These are phyloP conservation scores for Trichoderma sp. DNA, from an alignment of 2,329 filamentous ascomycete genomes.

Conservation along the genomic window DNA sequence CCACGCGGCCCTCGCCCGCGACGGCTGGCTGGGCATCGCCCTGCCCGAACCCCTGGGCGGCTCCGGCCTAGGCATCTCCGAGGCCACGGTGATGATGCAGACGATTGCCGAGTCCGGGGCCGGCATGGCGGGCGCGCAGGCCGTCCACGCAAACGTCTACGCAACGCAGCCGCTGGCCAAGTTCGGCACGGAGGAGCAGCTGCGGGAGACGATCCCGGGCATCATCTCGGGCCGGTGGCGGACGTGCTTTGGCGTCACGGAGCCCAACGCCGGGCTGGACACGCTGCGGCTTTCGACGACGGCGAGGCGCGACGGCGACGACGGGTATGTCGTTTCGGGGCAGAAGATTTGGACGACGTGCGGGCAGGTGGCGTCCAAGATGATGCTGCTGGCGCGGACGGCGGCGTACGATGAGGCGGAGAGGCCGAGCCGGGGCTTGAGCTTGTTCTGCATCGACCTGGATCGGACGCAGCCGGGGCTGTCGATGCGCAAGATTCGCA, in stretches of 20 bases:
- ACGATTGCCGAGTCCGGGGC: constrained; percentile 77
- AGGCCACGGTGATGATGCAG: constrained; percentile 87
- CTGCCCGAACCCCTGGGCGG: constrained; percentile 75
- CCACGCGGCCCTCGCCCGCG: constrained; percentile 71
- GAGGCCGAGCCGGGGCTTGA: constrained; percentile 74
- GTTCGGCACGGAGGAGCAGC: constrained; percentile 69
- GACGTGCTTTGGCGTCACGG: constrained; percentile 82
- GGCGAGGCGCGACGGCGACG: constrained; percentile 57
- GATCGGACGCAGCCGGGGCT: constrained; percentile 62
- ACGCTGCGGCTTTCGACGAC: constrained; percentile 70
- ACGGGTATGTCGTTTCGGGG: constrained; percentile 66
- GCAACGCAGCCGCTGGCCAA: constrained; percentile 74
- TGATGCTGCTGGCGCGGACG: constrained; percentile 80
- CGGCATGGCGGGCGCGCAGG: constrained; percentile 71
- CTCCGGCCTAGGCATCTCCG: constrained; percentile 73
- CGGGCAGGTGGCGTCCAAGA: constrained; percentile 78
- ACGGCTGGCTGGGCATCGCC: constrained; percentile 81
- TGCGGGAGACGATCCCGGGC: constrained; percentile 64
- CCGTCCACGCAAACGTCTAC: constrained; percentile 69
- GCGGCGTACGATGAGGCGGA: constrained; percentile 66
- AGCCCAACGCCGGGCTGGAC: constrained; percentile 78
- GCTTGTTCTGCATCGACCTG: constrained; percentile 79
- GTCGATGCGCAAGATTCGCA: constrained; percentile 72
- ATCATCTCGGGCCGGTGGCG: constrained; percentile 73
- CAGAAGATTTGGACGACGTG: constrained; percentile 92